Base-by-base conservation (phyloP, 345 rosid genomes). In the Salix viminalis region DNA sequence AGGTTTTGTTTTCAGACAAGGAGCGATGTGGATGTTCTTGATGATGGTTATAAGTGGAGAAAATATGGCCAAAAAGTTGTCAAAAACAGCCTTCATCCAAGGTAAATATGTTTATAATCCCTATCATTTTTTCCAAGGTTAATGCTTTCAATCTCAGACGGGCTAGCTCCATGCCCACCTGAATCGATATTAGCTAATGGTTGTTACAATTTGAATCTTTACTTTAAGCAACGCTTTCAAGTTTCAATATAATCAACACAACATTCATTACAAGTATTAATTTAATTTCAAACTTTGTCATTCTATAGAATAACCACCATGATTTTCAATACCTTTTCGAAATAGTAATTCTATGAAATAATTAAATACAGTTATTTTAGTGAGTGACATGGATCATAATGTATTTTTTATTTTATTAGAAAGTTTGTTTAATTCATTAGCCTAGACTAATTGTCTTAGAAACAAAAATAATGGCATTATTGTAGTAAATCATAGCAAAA, bases 21-120 rank as follows among this genome's bases (percentile, higher is more conserved):
- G 84, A 95, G 97, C 65, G 99, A 95, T 37, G 88, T 95, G 5
- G 99, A 95, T 85, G 99, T 95, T 30, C 97, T 94, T 7, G 98
- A 92, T 78, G 98, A 94, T 58, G 98, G 98, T 60, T 94, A 94
- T 76, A 94, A 91, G 81, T 95, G 99, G 99, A 89, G 99, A 75
- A 95, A 95, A 87, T 95, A 95, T 79, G 99, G 99, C 78, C 99
- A 95, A 85, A 95, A 95, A 87, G 89, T 95, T 26, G 99, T 95
- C 84, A 95, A 95, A 79, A 92, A 95, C 86, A 95, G 99, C 80
- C 97, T 95, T 79, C 97, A 95, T 79, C 99, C 99, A 12, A 90
- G 99, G 99, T 92, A 90, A 24, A 9, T 30, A 26, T n/a, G 23
- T 56, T 12, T 0, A 67, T 37, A 67, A 58, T 58, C 64, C 24